These are phyloP conservation scores for Didymellaceae sp. DNA, from an alignment of 2,329 filamentous ascomycete genomes.

Conservation along the genomic window DNA sequence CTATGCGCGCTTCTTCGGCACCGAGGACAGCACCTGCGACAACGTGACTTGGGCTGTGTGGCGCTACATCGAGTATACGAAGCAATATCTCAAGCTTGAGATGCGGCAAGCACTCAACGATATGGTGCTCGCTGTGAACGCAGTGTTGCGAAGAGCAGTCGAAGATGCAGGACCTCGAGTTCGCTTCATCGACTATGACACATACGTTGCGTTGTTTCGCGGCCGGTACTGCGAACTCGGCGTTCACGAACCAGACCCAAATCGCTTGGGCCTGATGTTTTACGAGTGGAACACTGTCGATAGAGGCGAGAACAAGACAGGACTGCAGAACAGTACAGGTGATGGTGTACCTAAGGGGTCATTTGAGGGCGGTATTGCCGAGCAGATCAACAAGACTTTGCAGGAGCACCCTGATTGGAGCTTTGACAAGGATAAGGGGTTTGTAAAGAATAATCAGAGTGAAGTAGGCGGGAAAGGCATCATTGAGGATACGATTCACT, in stretches of 20 bases:
- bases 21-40: constrained; percentile 32
- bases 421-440: constrained; percentile 33
- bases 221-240: constrained; percentile 40
- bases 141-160: constrained; percentile 24
- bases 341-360: constrained; percentile 32
- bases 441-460: constrained; percentile 26
- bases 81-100: constrained; percentile 36
- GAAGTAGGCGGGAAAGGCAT: constrained; percentile 14
- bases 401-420: constrained; percentile 36
- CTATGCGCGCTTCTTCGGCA: constrained; percentile 42
- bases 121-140: constrained; percentile 35
- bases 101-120: constrained; percentile 35
- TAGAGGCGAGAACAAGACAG: constrained; percentile 27
- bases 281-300: constrained; percentile 44
- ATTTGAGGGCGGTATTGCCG: constrained; percentile 36
- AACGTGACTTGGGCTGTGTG: constrained; percentile 42
- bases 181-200: constrained; percentile 37
- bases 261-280: constrained; percentile 34
- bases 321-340: constrained; percentile 27
- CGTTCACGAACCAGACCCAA: constrained; percentile 35
- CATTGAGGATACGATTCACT: constrained; percentile 34
- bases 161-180: constrained; percentile 24
- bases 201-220: constrained; percentile 13
- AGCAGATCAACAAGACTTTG: constrained; percentile 33
- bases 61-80: constrained; percentile 26